Evolutionary conservation across 2,329 filamentous ascomycete species (phyloP), one percentile per base, ranked within the genome.

Genomic region (Neonectria magnoliae): DNA sequence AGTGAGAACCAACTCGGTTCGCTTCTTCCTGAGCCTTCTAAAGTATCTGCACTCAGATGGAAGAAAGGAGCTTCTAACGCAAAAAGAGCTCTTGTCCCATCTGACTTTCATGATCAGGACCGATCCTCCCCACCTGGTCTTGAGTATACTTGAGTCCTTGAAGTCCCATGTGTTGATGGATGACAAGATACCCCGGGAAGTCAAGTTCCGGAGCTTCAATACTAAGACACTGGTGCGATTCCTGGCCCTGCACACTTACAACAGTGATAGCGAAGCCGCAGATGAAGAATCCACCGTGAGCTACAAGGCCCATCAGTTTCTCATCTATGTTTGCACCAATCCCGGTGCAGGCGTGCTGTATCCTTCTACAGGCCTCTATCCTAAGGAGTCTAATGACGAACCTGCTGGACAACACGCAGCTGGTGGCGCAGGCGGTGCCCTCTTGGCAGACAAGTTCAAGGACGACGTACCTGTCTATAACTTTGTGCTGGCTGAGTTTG

Each of bases 331-430:
- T 4, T 98, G 94, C 78, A 97, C 93, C 1, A 90, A 87, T 45
- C 82, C 90, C 0, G 85, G 84, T 4, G 88, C 91, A 54, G 96
- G 95, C 14, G 86, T 97, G 2, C 81, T 97, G 57, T 87, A 94
- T 57, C 87, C 90, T 4, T 90, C 93, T 62, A 89, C 88, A 38
- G 94, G 94, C n/a, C 92, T 93, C 79, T 98, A 98, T 77, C 93
- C 94, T 7, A 88, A 90, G 44, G 88, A 91, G 64, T 84, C 88
- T 2, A 87, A 91, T 57, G 81, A 84, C 20, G 78, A 83, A 33
- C 69, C 74, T 13, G 22, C 62, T 11, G 75, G 77, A 31, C 73
- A 77, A 33, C 73, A 72, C 9, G 72, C 71, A 25, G 42, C 51
- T 5, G 47, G 91, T 60, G 90, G 89, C 1, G 81, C 94, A 9